Evolutionary conservation across 441 rosid species (phyloP).

Genomic region (Dalechampia spathulata): DNA sequence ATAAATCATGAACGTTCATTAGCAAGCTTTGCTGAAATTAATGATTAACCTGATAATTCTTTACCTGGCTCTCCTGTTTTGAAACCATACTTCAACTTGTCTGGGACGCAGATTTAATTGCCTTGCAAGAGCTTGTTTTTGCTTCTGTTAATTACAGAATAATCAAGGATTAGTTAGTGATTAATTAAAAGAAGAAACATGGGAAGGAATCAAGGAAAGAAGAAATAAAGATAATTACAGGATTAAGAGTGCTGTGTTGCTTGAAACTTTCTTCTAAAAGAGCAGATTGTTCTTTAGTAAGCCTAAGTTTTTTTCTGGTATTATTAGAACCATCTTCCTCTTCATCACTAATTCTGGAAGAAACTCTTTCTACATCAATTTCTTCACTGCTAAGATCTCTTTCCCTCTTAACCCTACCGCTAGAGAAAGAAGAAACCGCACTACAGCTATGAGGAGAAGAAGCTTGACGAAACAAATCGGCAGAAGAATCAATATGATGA

Average conservation of each 20-base stretch:
- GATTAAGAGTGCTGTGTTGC: conserved; percentile 86
- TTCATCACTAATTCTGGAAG: conserved; percentile 65
- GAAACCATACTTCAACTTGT: conserved; percentile 99
- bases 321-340: conserved; percentile 75
- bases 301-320: conserved; percentile 78
- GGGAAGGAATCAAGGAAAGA: background rate
- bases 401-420: conserved; percentile 69
- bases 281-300: conserved; percentile 88
- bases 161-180: conserved; percentile 5
- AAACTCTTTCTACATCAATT: conserved; percentile 48
- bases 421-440: conserved; percentile 70
- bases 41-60: too few species aligned
- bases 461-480: conserved; percentile 31
- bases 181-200: background rate
- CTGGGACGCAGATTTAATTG: conserved; percentile 75
- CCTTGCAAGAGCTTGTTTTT: conserved; percentile 75
- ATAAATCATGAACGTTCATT: too few species aligned
- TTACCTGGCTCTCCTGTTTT: conserved; percentile 93
- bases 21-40: too few species aligned
- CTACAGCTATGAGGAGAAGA: conserved; percentile 39
- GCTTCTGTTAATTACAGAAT: conserved; percentile 49
- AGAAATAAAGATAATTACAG: conserved; percentile 35
- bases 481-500: too few species aligned
- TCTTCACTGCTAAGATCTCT: conserved; percentile 71
- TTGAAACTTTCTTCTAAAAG: conserved; percentile 87